These are phyloP conservation scores for Podospora fimiseda DNA, from an alignment of 495 filamentous ascomycete species.

Conservation along the genomic window DNA sequence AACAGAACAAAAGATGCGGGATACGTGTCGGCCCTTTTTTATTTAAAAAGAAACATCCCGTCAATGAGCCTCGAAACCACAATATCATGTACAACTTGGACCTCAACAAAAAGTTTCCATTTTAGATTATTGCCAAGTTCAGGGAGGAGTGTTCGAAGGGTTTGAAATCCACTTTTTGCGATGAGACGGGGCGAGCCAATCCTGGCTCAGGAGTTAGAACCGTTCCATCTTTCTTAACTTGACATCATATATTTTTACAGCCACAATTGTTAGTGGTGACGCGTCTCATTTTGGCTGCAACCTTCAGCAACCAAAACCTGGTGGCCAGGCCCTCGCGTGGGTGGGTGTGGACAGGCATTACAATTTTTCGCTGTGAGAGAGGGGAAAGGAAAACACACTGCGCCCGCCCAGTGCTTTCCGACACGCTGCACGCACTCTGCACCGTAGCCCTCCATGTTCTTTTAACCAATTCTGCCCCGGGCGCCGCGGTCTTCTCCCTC, in stretches of 20 bases:
- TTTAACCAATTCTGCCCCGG: conserved; percentile 17
- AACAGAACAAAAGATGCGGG: not conserved
- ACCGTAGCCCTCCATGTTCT: conserved; percentile 16
- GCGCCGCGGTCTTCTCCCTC: conserved; percentile 15
- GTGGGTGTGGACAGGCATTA: not conserved
- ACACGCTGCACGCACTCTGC: not conserved
- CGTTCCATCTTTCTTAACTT: conserved; percentile 8
- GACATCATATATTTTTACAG: not conserved
- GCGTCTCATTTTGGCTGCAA: not conserved
- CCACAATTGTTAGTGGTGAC: conserved; percentile 1
- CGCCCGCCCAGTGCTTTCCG: conserved; percentile 10
- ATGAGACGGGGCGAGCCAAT: conserved; percentile 7
- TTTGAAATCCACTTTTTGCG: not conserved
- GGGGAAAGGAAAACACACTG: not conserved
- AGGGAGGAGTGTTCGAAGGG: conserved; percentile 5
- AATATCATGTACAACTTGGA: not conserved
- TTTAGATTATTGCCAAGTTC: conserved; percentile 17
- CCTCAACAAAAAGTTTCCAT: conserved; percentile 3
- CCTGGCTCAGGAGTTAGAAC: not conserved
- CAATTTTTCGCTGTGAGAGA: conserved; percentile 17
- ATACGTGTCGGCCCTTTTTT: conserved; percentile 1
- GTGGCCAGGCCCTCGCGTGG: conserved; percentile 6
- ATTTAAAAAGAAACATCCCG: not conserved
- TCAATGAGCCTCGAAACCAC: not conserved
- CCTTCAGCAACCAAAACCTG: too few relatives aligned